Evolutionary conservation across 23 red algal genomes (phyloP).

Genomic region (Chondrus crispus): DNA sequence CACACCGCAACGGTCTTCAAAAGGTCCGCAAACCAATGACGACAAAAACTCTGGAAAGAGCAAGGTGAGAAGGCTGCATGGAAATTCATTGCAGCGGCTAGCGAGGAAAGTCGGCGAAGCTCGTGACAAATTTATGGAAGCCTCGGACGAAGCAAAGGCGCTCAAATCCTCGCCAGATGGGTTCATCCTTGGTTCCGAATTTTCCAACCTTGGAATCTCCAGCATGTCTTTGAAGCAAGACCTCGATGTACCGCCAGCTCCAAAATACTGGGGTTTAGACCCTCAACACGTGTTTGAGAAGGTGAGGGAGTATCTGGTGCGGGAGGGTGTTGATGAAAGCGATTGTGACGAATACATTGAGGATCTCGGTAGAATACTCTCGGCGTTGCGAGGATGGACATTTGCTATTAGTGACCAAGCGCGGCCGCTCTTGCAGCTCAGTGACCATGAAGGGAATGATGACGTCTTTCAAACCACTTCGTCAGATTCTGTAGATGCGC

Average conservation of each 20-base stretch:
- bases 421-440: not conserved
- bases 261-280: not conserved
- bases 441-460: not conserved
- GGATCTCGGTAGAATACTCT: not conserved
- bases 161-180: constrained; percentile 2
- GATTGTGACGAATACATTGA: not conserved
- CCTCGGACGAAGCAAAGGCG: constrained; percentile 28
- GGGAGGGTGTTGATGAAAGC: not conserved
- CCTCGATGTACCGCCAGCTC: constrained; percentile 2
- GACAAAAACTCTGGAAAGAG: too few species aligned
- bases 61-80: too few species aligned
- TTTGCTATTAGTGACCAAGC: constrained; percentile 11
- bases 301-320: not conserved
- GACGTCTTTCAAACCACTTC: not conserved
- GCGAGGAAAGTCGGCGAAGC: too few species aligned
- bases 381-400: constrained; percentile 2
- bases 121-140: constrained; percentile 5
- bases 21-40: too few species aligned
- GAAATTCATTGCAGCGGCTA: too few species aligned
- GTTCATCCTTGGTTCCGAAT: constrained; percentile 26
- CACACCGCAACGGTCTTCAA: too few species aligned
- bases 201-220: constrained; percentile 5
- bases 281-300: constrained; percentile 20
- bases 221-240: constrained; percentile 29
- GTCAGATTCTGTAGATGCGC: not conserved